Conservation (phyloP, 1,284 basidiomycete species). For the Paramarasmius palmivorus region DNA sequence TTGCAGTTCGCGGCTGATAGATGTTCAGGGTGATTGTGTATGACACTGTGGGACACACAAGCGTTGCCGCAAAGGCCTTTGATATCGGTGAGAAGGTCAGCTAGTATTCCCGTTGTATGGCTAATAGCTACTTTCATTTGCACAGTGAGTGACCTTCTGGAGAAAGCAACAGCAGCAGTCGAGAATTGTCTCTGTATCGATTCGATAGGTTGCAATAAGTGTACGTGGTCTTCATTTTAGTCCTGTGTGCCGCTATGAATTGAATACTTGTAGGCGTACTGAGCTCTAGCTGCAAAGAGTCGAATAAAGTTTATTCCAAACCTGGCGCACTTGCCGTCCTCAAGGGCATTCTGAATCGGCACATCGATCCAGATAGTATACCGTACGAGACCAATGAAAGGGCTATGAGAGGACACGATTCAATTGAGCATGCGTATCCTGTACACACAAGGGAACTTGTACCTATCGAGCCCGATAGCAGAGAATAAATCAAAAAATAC, state of each 20-base stretch:
- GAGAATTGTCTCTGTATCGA: constrained; percentile 68
- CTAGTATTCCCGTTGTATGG: background rate
- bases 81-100: constrained; percentile 61
- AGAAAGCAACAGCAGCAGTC: constrained; percentile 64
- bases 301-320: constrained; percentile 70
- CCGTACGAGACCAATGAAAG: constrained; percentile 30
- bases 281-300: constrained; percentile 62
- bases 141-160: constrained; percentile 61
- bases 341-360: constrained; percentile 55
- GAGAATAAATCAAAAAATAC: constrained; percentile 4
- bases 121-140: constrained; percentile 9
- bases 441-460: constrained; percentile 51
- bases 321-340: constrained; percentile 72
- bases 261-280: constrained; percentile 56
- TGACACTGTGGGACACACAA: constrained; percentile 72
- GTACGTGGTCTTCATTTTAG: constrained; percentile 40
- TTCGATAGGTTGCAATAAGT: constrained; percentile 64
- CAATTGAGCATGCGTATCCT: constrained; percentile 54
- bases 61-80: constrained; percentile 79
- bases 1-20: too few species aligned
- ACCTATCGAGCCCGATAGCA: constrained; percentile 43
- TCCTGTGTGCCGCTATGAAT: too few species aligned
- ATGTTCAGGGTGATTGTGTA: constrained; percentile 87
- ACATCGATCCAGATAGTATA: constrained; percentile 50
- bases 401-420: constrained; percentile 33